Evolutionary conservation across 768 basidiomycete species (phyloP), one percentile per base, ranked within the genome.

Genomic region (Kwoniella heveanensis): DNA sequence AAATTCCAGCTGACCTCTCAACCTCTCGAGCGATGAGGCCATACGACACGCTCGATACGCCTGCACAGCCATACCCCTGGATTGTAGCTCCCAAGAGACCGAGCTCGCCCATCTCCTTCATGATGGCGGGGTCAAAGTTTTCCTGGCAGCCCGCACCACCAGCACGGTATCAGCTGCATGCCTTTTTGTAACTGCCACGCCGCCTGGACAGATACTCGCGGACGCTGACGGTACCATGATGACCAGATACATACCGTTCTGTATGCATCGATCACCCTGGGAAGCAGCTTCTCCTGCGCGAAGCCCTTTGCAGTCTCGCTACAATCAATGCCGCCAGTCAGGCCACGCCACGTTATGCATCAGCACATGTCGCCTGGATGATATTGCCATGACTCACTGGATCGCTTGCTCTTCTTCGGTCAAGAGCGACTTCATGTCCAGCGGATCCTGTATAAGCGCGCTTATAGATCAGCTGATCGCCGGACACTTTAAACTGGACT

Each of bases 81-180:
- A 97, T 97, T 0, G 94, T 98, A 1, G 94, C 88, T 0, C 95
- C 95, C 1, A 98, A 83, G 15, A 97, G 81, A 1, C 95, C 95
- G 2, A 97, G 83, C 65, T 87, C 85, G 4, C 95, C 95, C 94
- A 97, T 96, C 78, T 95, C 91, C 9, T 87, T 86, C 22, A 97
- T 83, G 54, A 92, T 87, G 6, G 83, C 81, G 62, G 83, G 84
- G 79, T 93, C 84, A 80, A 92, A 94, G 73, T 89, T 90, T 91
- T 76, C 51, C 70, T 68, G 32, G 6, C 17, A 17, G n/a, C n/a
- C n/a, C n/a, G n/a, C n/a, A n/a, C n/a, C n/a, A n/a, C n/a, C n/a
- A n/a, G n/a, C n/a, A n/a, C n/a, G n/a, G n/a, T n/a, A n/a, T n/a
- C n/a, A n/a, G n/a, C n/a, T n/a, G n/a, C n/a, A n/a, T n/a, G n/a